Evolutionary conservation across 805 yeast species (phyloP).

Genomic region (Wickerhamomyces silvicola): DNA sequence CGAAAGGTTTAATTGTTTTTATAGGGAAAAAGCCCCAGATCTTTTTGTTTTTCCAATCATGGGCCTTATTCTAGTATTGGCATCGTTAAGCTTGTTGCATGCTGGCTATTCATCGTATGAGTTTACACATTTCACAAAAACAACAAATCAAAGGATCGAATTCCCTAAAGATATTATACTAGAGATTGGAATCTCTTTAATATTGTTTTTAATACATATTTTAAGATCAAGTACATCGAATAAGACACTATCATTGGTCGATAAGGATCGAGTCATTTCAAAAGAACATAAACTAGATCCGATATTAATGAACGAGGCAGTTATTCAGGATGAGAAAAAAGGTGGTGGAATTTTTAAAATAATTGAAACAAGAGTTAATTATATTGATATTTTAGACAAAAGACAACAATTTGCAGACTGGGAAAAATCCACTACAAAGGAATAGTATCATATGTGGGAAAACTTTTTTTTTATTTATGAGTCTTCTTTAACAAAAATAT

Average conservation of each 20-base stretch:
- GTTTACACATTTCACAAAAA: slow-evolving; percentile 33
- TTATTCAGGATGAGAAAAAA: slow-evolving; percentile 37
- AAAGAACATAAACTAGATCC: slow-evolving; percentile 35
- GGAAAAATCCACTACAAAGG: too few relatives aligned
- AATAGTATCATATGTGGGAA: too few relatives aligned
- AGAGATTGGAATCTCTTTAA: slow-evolving; percentile 45
- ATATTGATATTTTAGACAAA: slow-evolving; percentile 40
- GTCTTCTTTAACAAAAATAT: too few relatives aligned
- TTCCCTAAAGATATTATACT: slow-evolving; percentile 42
- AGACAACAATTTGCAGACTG: slow-evolving; percentile 34
- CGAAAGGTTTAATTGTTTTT: too few relatives aligned
- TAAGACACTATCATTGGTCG: slow-evolving; percentile 18
- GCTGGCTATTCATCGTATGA: slow-evolving; percentile 52
- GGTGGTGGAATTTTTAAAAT: slow-evolving; percentile 43
- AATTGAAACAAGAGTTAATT: slow-evolving; percentile 44
- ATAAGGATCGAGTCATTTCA: slow-evolving; percentile 23
- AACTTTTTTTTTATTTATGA: too few relatives aligned
- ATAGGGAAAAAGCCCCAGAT: slow-evolving; percentile 2
- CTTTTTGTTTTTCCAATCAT: not conserved
- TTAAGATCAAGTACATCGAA: slow-evolving; percentile 13
- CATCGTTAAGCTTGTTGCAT: slow-evolving; percentile 29
- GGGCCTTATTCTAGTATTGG: slow-evolving; percentile 5
- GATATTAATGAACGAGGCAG: slow-evolving; percentile 42
- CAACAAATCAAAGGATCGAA: slow-evolving; percentile 7
- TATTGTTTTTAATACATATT: slow-evolving; percentile 28